Evolutionary conservation across 2,329 filamentous ascomycete species (phyloP).

Genomic region (Colletotrichum liaoningense): DNA sequence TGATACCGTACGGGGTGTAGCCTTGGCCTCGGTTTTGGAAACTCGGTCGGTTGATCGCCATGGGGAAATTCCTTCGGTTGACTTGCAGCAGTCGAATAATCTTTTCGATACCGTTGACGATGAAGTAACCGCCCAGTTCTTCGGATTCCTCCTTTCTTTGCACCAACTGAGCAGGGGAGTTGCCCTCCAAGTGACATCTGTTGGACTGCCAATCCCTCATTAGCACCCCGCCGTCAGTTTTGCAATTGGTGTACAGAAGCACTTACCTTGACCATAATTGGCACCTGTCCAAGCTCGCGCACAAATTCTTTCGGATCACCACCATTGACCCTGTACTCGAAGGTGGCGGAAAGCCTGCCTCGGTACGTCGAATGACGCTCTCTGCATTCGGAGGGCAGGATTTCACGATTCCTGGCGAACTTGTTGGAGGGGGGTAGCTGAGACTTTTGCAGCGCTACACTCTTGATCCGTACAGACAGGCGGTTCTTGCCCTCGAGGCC

Average conservation of each 20-base stretch:
- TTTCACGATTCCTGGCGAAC: slow-evolving; percentile 83
- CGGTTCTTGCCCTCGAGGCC: slow-evolving; percentile 74
- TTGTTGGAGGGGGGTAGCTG: slow-evolving; percentile 86
- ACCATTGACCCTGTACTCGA: slow-evolving; percentile 90
- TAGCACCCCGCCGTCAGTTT: slow-evolving; percentile 37
- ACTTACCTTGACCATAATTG: slow-evolving; percentile 90
- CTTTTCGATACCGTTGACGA: slow-evolving; percentile 98
- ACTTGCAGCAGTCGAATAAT: slow-evolving; percentile 93
- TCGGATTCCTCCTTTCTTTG: slow-evolving; percentile 94
- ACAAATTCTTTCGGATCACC: slow-evolving; percentile 85
- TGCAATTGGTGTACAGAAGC: slow-evolving; percentile 11
- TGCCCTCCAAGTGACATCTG: slow-evolving; percentile 88
- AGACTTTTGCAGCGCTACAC: slow-evolving; percentile 86
- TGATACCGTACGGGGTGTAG: slow-evolving; percentile 91
- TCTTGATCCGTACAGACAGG: slow-evolving; percentile 81
- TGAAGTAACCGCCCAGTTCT: slow-evolving; percentile 95
- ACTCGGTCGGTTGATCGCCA: slow-evolving; percentile 91
- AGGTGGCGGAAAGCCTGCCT: slow-evolving; percentile 83
- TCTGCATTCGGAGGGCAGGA: slow-evolving; percentile 92
- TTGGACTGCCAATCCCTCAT: slow-evolving; percentile 72
- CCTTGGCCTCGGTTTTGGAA: slow-evolving; percentile 88
- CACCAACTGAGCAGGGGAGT: slow-evolving; percentile 85
- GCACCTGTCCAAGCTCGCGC: slow-evolving; percentile 87
- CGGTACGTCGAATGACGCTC: slow-evolving; percentile 93
- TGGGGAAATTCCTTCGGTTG: slow-evolving; percentile 91